Percentiles rank a stretch among this genome's conserved stretches.
These are phyloP conservation scores for Cladophialophora psammophila DNA, from an alignment of 2,329 filamentous ascomycete genomes.

Conservation along the genomic window DNA sequence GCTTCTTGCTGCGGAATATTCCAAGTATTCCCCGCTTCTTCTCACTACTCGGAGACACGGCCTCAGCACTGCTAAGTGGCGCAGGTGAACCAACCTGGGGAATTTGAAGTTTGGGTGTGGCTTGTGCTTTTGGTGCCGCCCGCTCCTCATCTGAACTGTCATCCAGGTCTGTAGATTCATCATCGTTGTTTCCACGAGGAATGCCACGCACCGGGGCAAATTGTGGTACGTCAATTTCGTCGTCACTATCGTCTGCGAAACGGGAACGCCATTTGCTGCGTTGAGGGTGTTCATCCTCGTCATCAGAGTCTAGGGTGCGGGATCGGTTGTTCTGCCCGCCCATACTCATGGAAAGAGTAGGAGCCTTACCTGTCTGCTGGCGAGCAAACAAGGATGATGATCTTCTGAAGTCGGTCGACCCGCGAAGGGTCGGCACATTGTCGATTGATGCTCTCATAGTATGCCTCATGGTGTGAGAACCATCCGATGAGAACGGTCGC, in stretches of 20 bases:
- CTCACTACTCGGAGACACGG: constrained; percentile 44
- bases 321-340: constrained; percentile 47
- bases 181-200: constrained; percentile 64
- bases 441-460: constrained; percentile 59
- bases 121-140: constrained; percentile 34
- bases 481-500: constrained; percentile 54
- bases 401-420: constrained; percentile 43
- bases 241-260: constrained; percentile 77
- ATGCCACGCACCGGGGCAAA: constrained; percentile 66
- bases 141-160: constrained; percentile 65
- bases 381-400: constrained; percentile 50
- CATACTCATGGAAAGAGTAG: constrained; percentile 45
- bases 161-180: constrained; percentile 68
- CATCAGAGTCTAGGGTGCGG: constrained; percentile 68
- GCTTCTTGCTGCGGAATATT: constrained; percentile 69
- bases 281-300: constrained; percentile 59
- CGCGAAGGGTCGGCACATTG: constrained; percentile 42
- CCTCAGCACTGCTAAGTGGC: constrained; percentile 43
- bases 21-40: constrained; percentile 55
- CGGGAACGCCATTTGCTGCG: constrained; percentile 60
- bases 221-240: constrained; percentile 62
- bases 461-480: constrained; percentile 53
- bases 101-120: constrained; percentile 39
- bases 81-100: constrained; percentile 45
- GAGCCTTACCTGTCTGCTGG: constrained; percentile 42